Evolutionary conservation across 345 rosid genomes (phyloP).

Genomic region (Capsella bursapastoris): DNA sequence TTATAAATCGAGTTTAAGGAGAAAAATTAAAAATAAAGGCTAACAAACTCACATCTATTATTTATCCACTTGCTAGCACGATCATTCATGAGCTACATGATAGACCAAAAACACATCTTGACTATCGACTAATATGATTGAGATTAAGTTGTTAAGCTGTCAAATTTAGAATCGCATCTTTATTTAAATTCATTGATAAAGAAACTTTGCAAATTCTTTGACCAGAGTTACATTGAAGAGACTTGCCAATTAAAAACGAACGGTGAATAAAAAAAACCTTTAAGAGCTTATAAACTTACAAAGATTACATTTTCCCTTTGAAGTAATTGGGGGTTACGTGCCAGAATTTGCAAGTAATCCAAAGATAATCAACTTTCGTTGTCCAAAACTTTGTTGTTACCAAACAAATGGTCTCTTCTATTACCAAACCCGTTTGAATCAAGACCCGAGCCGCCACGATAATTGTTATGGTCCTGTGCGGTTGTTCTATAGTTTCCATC

Average conservation of each 20-base stretch:
- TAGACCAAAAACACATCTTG: constrained; percentile 13
- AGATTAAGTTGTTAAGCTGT: constrained; percentile 27
- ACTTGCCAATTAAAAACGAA: background rate
- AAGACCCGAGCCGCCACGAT: constrained; percentile 56
- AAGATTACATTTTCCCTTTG: constrained; percentile 6
- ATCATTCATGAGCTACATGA: constrained; percentile 26
- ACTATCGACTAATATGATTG: background rate
- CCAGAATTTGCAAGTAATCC: constrained; percentile 22
- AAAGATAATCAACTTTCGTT: constrained; percentile 46
- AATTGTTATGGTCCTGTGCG: constrained; percentile 60
- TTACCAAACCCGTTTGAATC: constrained; percentile 71
- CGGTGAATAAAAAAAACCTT: background rate
- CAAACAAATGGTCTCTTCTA: constrained; percentile 65
- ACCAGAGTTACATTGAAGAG: background rate
- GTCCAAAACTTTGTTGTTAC: constrained; percentile 63
- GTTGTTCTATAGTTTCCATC: constrained; percentile 64
- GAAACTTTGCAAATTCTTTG: constrained; percentile 8
- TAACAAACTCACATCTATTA: background rate
- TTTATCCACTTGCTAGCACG: constrained; percentile 38
- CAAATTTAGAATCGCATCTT: constrained; percentile 20
- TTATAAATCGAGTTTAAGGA: constrained; percentile 19
- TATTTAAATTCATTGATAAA: background rate
- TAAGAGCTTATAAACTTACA: too few relatives aligned
- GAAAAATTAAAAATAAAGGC: background rate
- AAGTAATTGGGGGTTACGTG: constrained; percentile 20